These are phyloP conservation scores for Lepidopterella palustris DNA, from an alignment of 495 filamentous ascomycete genomes.

Conservation along the genomic window DNA sequence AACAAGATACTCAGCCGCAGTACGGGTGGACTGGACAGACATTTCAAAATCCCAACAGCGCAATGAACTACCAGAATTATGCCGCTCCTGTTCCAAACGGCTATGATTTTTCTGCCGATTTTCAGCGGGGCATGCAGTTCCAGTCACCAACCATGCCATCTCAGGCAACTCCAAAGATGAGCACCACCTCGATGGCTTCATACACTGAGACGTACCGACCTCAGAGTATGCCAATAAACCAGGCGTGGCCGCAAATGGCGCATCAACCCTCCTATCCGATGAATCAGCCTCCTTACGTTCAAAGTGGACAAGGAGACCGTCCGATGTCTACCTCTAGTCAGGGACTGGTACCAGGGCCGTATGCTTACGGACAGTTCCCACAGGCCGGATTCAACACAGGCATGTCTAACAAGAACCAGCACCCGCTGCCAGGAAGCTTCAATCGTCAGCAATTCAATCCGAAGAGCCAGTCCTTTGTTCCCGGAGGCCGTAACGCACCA, in stretches of 20 bases:
- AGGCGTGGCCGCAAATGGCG: conserved; percentile 28
- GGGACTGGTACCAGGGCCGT: conserved; percentile 47
- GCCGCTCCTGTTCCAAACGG: conserved; percentile 9
- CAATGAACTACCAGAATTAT: conserved; percentile 16
- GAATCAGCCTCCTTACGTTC: conserved; percentile 13
- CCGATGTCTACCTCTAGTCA: conserved; percentile 33
- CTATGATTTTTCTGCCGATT: conserved; percentile 34
- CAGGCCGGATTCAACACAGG: conserved; percentile 58
- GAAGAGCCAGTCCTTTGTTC: conserved; percentile 84
- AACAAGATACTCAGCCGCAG: conserved; percentile 16
- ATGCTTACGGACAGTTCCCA: conserved; percentile 72
- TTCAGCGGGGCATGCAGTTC: conserved; percentile 36
- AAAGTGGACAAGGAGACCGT: conserved; percentile 38
- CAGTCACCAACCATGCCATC: conserved; percentile 18
- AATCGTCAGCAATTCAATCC: conserved; percentile 84
- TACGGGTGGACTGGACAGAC: conserved; percentile 20
- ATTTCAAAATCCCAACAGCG: conserved; percentile 6
- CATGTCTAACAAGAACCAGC: conserved; percentile 53
- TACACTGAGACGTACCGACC: conserved; percentile 24
- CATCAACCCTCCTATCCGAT: conserved; percentile 19
- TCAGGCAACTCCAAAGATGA: conserved; percentile 28
- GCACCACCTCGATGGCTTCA: conserved; percentile 19
- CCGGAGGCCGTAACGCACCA: conserved; percentile 36
- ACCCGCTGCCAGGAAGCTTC: conserved; percentile 76
- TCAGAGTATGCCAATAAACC: conserved; percentile 23